A percentile compares a stretch with the other conserved stretches of the same genome.
Conservation (phyloP, 2,329 filamentous ascomycete genomes). For the Colletotrichum tanaceti region DNA sequence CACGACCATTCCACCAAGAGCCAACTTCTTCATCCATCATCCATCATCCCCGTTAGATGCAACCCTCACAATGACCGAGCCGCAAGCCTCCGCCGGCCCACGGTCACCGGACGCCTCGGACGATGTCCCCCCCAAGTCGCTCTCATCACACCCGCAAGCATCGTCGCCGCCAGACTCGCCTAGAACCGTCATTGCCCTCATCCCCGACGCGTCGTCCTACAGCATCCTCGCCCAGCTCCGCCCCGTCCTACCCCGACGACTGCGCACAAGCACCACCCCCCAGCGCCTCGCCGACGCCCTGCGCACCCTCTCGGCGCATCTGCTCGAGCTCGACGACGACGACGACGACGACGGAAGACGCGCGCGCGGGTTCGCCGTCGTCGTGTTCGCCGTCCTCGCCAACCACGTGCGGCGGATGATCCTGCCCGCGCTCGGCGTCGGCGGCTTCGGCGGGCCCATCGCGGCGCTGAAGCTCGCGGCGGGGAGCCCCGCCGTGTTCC, state of each 20-base stretch:
- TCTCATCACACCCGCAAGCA: background rate
- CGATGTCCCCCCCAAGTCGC: background rate
- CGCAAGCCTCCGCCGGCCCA: background rate
- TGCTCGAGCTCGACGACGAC: no score
- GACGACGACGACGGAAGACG: slow-evolving; percentile 44
- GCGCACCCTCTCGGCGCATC: background rate
- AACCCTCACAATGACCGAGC: background rate
- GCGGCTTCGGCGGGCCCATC: slow-evolving; percentile 48
- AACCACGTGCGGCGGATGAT: slow-evolving; percentile 55
- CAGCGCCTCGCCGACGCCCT: no score
- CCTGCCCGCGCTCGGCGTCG: slow-evolving; percentile 47
- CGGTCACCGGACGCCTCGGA: no score
- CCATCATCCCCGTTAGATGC: background rate
- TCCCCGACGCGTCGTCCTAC: background rate
- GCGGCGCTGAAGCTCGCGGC: slow-evolving; percentile 52
- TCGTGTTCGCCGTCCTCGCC: slow-evolving; percentile 51
- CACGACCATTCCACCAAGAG: no score
- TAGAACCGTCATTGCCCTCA: background rate
- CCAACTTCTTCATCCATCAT: background rate
- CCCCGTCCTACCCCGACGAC: background rate
- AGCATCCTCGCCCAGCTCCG: slow-evolving; percentile 1
- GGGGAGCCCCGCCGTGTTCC: slow-evolving; percentile 51
- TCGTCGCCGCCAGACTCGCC: background rate
- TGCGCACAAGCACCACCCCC: no score
- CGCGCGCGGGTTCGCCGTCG: slow-evolving; percentile 43